phyloP scores from a whole-genome alignment of 1,284 basidiomycete genomes.

The Cutaneotrichosporon mucoides region DNA sequence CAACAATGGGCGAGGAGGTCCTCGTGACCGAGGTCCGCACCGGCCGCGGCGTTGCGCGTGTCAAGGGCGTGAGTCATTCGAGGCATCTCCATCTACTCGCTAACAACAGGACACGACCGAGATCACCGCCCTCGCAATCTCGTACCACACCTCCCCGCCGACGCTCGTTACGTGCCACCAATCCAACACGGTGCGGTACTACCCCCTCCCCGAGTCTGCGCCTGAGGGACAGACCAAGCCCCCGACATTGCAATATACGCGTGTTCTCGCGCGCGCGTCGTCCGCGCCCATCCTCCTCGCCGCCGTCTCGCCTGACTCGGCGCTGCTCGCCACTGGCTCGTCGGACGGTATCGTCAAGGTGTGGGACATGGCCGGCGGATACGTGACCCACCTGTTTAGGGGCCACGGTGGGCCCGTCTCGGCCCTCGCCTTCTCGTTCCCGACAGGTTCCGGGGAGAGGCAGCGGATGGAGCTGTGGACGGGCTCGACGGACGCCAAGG shows the following conservation, averaged over 20 bases:
- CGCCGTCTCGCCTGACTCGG: slow-evolving; percentile 76
- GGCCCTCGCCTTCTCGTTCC: slow-evolving; percentile 76
- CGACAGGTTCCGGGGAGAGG: slow-evolving; percentile 40
- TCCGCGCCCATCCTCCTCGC: slow-evolving; percentile 90
- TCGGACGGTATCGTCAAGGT: slow-evolving; percentile 96
- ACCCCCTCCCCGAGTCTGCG: slow-evolving; percentile 45
- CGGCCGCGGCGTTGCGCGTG: slow-evolving; percentile 71
- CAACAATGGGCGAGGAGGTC: slow-evolving; percentile 81
- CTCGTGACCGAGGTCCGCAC: slow-evolving; percentile 72
- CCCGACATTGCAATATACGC: slow-evolving; percentile 55
- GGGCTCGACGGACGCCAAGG: slow-evolving; percentile 79
- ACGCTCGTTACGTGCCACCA: slow-evolving; percentile 53
- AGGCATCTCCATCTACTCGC: slow-evolving; percentile 31
- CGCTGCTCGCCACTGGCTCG: slow-evolving; percentile 88
- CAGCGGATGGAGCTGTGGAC: slow-evolving; percentile 74
- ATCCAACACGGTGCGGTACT: slow-evolving; percentile 53
- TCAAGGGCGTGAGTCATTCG: slow-evolving; percentile 65
- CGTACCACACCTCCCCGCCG: slow-evolving; percentile 46
- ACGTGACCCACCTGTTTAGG: slow-evolving; percentile 89
- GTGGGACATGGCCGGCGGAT: slow-evolving; percentile 85
- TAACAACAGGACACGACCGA: slow-evolving; percentile 53
- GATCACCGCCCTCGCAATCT: slow-evolving; percentile 52
- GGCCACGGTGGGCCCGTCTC: slow-evolving; percentile 96
- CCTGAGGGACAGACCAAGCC: slow-evolving; percentile 20
- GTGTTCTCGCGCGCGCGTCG: slow-evolving; percentile 76